phyloP scores from a whole-genome alignment of 31 red algal species.

The Asparagopsis taxiformis region DNA sequence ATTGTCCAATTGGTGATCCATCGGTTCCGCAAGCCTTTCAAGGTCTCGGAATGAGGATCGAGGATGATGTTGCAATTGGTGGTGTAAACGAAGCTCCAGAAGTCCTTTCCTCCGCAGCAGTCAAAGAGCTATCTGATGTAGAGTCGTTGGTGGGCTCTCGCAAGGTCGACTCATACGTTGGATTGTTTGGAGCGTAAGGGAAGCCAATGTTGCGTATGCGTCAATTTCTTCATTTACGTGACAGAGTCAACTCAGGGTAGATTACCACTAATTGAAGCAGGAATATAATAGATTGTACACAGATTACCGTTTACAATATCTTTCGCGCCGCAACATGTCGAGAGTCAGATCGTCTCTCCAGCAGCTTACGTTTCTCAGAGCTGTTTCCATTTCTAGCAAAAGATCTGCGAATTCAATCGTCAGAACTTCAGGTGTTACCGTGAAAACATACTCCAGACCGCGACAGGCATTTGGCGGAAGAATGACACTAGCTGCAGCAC shows the following conservation, averaged over 20 bases:
- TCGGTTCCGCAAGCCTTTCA: slow-evolving; percentile 58
- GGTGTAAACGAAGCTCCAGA: slow-evolving; percentile 19
- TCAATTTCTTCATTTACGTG: too few relatives aligned
- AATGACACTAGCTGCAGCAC: slow-evolving; percentile 39
- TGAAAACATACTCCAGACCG: slow-evolving; percentile 58
- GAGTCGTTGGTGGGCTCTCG: slow-evolving; percentile 38
- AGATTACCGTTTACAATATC: slow-evolving; percentile 45
- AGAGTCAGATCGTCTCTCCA: slow-evolving; percentile 15
- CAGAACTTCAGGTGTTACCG: slow-evolving; percentile 28
- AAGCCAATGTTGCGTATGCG: too few relatives aligned
- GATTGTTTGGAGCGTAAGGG: not conserved
- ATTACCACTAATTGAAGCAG: too few relatives aligned
- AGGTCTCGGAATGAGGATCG: slow-evolving; percentile 87
- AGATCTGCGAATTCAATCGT: slow-evolving; percentile 16
- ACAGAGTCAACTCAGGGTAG: too few relatives aligned
- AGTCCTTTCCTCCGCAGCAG: slow-evolving; percentile 51
- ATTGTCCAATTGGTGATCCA: slow-evolving; percentile 51
- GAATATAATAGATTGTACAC: too few relatives aligned
- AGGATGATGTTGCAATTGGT: slow-evolving; percentile 86
- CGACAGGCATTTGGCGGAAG: slow-evolving; percentile 45
- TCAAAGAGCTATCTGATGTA: slow-evolving; percentile 49
- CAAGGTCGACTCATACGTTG: not conserved
- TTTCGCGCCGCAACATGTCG: slow-evolving; percentile 19
- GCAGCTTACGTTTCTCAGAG: slow-evolving; percentile 16
- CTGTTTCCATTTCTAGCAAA: slow-evolving; percentile 20